Base-by-base conservation (phyloP, 768 basidiomycete species). In the Phlegmacium glaucopus region DNA sequence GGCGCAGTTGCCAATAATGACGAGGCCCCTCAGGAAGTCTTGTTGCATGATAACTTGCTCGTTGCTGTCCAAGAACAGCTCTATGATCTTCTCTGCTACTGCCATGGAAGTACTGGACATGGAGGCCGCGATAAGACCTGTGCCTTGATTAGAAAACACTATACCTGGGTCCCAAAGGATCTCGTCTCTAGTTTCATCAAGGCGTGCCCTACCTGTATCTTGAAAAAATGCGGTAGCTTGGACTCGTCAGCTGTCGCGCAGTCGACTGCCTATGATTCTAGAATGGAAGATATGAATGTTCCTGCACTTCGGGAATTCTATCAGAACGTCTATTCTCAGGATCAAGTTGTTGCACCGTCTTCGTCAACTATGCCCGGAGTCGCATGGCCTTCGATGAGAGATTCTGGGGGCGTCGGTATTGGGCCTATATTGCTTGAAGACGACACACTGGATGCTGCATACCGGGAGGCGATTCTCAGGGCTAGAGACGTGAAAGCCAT, bases 141-240 rank as follows among this genome's bases (percentile, higher is more conserved):
- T 47, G 72, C 75, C 2, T 70, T 80, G 47, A 76, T 91, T 32
- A 73, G 85, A 40, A 69, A 79, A 50, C 77, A 79, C 56, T 93
- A 90, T 62, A 83, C 86, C 8, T 91, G 85, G 83, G 78, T 93
- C 22, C 90, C 90, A 12, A 92, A 91, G 66, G 85, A 88, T 58
- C 80, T 93, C 35, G 79, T 90, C 39, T 79, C 85, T 13, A 79
- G 78, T 49, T 93, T 90, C 59, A 82, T 91, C 65, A 83, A 81
- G 63, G 75, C 75, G 18, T 92, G 90, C 58, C 90, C 89, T 11
- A 86, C 87, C 7, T 92, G 90, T 56, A 74, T 69, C 64, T 49
- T 69, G 53, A 75, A 71, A 58, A 74, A 71, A 54, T 69, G 64
- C 26, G 70, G 72, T 15, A 61, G 59, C 45, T 17, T 60, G 28